Conservation (phyloP, 257 asterid genomes). For the Solanum etuberosum region DNA sequence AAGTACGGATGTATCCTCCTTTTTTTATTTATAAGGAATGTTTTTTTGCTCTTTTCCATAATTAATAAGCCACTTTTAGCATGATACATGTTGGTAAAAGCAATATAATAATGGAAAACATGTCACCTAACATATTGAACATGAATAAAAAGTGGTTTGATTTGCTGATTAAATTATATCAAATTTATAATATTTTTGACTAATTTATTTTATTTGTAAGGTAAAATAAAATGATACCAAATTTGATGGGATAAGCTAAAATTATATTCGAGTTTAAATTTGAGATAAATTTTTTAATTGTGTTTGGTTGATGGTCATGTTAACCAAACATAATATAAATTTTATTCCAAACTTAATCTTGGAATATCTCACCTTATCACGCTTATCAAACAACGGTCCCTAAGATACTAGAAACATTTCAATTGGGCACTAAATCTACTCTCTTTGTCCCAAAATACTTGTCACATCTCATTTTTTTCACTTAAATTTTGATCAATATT, state of each 20-base stretch:
- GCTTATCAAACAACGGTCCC: background rate
- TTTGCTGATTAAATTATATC: too few relatives aligned
- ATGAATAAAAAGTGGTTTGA: too few relatives aligned
- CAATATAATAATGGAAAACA: background rate
- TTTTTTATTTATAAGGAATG: too few relatives aligned
- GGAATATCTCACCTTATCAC: background rate
- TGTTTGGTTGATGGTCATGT: background rate
- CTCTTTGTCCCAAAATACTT: too few relatives aligned
- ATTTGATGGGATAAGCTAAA: too few relatives aligned
- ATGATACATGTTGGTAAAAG: background rate
- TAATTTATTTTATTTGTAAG: too few relatives aligned
- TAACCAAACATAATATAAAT: background rate
- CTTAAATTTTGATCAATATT: too few relatives aligned
- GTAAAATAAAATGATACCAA: too few relatives aligned
- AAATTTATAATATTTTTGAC: too few relatives aligned
- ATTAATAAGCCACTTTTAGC: background rate
- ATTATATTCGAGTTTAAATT: too few relatives aligned
- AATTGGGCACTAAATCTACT: background rate
- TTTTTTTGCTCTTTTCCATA: background rate
- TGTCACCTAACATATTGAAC: background rate
- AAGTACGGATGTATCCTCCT: background rate
- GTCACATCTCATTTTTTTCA: too few relatives aligned
- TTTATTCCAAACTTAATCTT: too few relatives aligned
- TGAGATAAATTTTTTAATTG: fast-evolving
- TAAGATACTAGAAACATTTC: background rate